Conservation (phyloP, 1,284 basidiomycete species). For the Somion occarium region DNA sequence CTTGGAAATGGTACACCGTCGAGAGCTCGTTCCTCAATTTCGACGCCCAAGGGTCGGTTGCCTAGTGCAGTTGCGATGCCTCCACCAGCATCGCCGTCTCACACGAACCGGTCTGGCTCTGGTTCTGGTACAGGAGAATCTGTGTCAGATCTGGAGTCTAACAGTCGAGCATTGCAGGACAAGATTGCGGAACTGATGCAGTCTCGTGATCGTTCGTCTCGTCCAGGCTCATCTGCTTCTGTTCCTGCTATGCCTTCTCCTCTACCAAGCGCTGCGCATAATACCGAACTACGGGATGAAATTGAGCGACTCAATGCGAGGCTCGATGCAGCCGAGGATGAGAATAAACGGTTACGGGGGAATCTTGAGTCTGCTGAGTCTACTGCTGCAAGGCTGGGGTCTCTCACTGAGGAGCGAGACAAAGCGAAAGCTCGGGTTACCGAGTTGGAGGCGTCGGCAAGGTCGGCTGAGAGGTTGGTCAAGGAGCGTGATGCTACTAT, state of each 20-base stretch:
- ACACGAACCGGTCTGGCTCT: conserved; percentile 21
- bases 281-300: conserved; percentile 30
- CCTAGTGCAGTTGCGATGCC: conserved; percentile 78
- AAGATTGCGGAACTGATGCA: conserved; percentile 38
- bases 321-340: conserved; percentile 53
- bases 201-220: conserved; percentile 18
- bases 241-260: background rate
- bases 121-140: background rate
- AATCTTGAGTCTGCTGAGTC: conserved; percentile 25
- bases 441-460: conserved; percentile 46
- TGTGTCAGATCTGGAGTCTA: conserved; percentile 34
- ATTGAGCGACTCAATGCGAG: conserved; percentile 44
- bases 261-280: conserved; percentile 16
- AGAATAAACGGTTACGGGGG: conserved; percentile 29
- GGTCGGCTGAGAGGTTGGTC: conserved; percentile 39
- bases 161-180: conserved; percentile 39
- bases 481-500: conserved; percentile 49
- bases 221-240: conserved; percentile 27
- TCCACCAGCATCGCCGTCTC: conserved; percentile 60
- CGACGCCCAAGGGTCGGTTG: conserved; percentile 56
- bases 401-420: conserved; percentile 44
- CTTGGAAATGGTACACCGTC: conserved; percentile 36
- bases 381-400: conserved; percentile 20
- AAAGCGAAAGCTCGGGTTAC: conserved; percentile 35
- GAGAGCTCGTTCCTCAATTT: conserved; percentile 43